Evolutionary conservation across 176 grass and related monocot genomes (phyloP).

Genomic region (Oryza australiensis): DNA sequence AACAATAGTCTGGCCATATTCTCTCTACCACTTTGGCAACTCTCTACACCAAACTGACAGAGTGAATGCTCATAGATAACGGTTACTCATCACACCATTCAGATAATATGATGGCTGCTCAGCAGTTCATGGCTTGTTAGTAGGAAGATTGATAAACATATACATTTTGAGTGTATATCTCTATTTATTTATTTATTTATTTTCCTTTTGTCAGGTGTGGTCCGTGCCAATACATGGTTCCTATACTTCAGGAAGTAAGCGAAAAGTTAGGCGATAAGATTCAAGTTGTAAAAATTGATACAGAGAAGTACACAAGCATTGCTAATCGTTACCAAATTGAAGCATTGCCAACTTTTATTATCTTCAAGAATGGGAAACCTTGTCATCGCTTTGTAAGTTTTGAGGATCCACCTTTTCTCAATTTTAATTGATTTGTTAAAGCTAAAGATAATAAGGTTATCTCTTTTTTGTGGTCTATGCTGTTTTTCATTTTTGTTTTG

Average conservation of each 20-base stretch:
- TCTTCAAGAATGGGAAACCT: constrained; percentile 92
- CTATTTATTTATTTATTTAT: constrained; percentile 25
- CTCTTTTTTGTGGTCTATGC: background rate
- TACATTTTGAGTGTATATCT: constrained; percentile 1
- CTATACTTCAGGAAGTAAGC: constrained; percentile 90
- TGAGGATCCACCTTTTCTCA: background rate
- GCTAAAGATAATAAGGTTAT: constrained; percentile 2
- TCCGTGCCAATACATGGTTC: constrained; percentile 97
- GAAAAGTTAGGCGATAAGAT: constrained; percentile 87
- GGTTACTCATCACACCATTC: constrained; percentile 4
- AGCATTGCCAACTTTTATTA: constrained; percentile 94
- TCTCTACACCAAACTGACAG: background rate
- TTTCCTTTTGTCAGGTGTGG: constrained; percentile 64
- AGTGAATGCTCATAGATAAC: background rate
- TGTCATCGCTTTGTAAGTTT: constrained; percentile 88
- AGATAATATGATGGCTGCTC: background rate
- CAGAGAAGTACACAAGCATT: constrained; percentile 90
- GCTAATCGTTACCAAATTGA: constrained; percentile 71
- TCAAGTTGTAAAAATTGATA: constrained; percentile 97
- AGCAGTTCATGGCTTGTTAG: background rate
- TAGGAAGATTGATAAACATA: background rate
- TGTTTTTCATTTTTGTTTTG: constrained; percentile 21
- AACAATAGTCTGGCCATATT: background rate
- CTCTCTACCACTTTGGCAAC: background rate
- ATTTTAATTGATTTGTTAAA: constrained; percentile 9